Evolutionary conservation across 495 filamentous ascomycete species (phyloP), one percentile per base, ranked within the genome.

Genomic region (Jackrogersella multiformis): DNA sequence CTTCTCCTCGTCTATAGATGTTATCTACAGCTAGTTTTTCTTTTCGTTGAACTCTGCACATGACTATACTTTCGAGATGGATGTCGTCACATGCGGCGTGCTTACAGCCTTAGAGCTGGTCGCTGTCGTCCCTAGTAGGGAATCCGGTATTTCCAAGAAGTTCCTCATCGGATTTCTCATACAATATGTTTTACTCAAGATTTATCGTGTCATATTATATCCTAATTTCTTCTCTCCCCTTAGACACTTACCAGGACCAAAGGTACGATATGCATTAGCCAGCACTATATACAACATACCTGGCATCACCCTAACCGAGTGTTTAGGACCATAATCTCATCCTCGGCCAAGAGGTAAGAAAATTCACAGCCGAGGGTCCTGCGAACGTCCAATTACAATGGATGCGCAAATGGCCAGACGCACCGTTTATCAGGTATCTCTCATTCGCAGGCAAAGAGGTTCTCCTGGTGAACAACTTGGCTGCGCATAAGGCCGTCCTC

Each of bases 371-470:
- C 20, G 66, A 72, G 5, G 55, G 44, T 15, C 72, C 72, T 1
- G 28, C 34, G 18, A 51, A 23, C 10, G 15, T 65, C 18, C 60
- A 76, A 21, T 4, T 76, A 9, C 15, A 56, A 48, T 78, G 76
- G 76, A 69, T 68, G 42, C 66, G 64, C 36, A 41, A 28, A 30
- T 77, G 71, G 67, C 78, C 79, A 2, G 69, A 74, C 7, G 68
- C 74, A n/a, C 74, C 77, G 4, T 77, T 80, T 52, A 75, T 80
- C 45, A 69, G 78, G 5, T 76, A 77, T 41, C 30, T 76, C 15
- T 70, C 66, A 13, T 61, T 77, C n/a, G 74, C 66, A 1, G 74
- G 76, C 42, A 68, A 41, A 3, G 77, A 79, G 57, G 65, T 68
- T 15, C 64, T 80, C 1, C 59, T 80, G 2, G 66, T 74, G 16